Conservation (phyloP, 306 rosid genomes). For the Pachyrhizus erosus region DNA sequence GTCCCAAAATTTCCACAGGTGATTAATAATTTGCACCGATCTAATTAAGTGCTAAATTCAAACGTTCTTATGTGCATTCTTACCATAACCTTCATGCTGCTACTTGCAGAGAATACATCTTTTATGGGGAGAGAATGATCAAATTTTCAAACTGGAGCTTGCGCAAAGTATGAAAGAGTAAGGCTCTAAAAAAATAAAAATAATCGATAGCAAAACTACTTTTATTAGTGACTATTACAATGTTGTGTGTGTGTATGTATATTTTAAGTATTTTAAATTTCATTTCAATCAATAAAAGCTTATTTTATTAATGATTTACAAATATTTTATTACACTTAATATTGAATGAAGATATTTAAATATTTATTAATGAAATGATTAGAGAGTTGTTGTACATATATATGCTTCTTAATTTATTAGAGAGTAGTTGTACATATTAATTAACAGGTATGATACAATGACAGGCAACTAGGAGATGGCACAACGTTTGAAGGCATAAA, state of each 20-base stretch:
- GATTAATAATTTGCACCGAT: not conserved
- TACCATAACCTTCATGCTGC: not conserved
- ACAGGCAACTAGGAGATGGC: constrained; percentile 65
- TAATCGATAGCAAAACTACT: not conserved
- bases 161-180: constrained; percentile 84
- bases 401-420: too few species aligned
- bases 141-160: constrained; percentile 72
- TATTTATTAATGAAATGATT: too few species aligned
- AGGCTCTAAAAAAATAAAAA: not conserved
- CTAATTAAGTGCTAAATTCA: not conserved
- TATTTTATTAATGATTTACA: too few species aligned
- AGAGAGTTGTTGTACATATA: not conserved
- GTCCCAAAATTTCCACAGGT: constrained; percentile 78
- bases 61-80: not conserved
- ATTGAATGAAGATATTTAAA: too few species aligned
- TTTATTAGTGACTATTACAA: not conserved
- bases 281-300: too few species aligned
- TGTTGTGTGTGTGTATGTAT: too few species aligned
- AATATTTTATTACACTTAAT: too few species aligned
- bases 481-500: constrained; percentile 61
- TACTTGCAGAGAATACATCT: constrained; percentile 77
- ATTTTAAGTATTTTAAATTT: too few species aligned
- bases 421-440: not conserved
- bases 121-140: constrained; percentile 91
- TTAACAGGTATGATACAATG: not conserved